Conservation (phyloP, 192 early-diverging fungal genomes). For the Backusella mclennaniae region DNA sequence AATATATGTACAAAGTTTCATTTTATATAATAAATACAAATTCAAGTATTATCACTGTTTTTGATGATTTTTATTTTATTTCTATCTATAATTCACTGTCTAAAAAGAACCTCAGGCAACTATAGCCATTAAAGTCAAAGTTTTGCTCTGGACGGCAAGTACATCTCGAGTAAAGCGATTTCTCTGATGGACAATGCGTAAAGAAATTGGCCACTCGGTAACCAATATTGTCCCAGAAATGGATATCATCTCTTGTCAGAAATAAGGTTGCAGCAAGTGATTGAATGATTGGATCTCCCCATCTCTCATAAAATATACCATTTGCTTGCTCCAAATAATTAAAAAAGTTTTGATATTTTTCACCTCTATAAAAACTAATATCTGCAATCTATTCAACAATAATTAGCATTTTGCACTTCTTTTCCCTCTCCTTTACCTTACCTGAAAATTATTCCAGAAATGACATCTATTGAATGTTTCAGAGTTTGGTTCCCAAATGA, state of each 20-base stretch:
- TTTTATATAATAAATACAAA: slow-evolving; percentile 1
- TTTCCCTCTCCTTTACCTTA: neutral
- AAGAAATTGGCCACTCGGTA: slow-evolving; percentile 59
- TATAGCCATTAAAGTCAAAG: slow-evolving; percentile 39
- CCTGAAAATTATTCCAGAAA: slow-evolving; percentile 75
- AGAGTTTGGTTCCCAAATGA: slow-evolving; percentile 16
- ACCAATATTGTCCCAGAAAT: slow-evolving; percentile 72
- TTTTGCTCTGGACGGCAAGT: slow-evolving; percentile 52
- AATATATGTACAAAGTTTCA: slow-evolving; percentile 3
- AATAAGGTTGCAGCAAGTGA: slow-evolving; percentile 60
- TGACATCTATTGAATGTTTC: slow-evolving; percentile 56
- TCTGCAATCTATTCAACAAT: slow-evolving; percentile 38
- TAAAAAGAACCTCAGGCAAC: slow-evolving; percentile 21
- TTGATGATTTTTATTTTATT: neutral
- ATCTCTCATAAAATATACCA: slow-evolving; percentile 76
- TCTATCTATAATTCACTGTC: neutral
- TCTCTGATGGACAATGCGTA: slow-evolving; percentile 68
- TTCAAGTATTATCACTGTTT: neutral
- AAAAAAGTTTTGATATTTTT: slow-evolving; percentile 60
- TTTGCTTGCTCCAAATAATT: slow-evolving; percentile 59
- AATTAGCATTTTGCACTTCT: neutral
- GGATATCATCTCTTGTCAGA: slow-evolving; percentile 62
- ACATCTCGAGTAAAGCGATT: slow-evolving; percentile 37
- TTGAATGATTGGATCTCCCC: slow-evolving; percentile 75
- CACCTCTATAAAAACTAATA: slow-evolving; percentile 54